These are phyloP conservation scores for Mycena kentingensis DNA, from an alignment of 768 basidiomycete species.

Conservation along the genomic window DNA sequence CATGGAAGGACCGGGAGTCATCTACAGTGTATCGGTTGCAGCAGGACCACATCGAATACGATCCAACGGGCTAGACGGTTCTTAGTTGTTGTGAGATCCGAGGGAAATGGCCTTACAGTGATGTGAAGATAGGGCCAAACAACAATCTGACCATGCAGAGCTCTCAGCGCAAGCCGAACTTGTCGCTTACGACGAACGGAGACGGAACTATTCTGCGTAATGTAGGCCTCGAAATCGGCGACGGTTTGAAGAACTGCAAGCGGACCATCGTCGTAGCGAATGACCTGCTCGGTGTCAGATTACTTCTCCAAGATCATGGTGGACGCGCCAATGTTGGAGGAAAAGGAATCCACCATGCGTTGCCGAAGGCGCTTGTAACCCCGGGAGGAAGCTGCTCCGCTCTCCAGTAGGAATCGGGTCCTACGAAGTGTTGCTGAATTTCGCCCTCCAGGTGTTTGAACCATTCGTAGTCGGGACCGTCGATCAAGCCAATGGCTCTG, in stretches of 20 bases:
- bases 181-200: slow-evolving; percentile 53
- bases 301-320: background rate
- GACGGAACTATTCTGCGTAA: slow-evolving; percentile 58
- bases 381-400: slow-evolving; percentile 32
- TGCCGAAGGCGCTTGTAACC: slow-evolving; percentile 63
- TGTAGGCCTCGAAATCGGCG: slow-evolving; percentile 56
- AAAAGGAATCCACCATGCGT: slow-evolving; percentile 81
- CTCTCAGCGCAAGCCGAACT: slow-evolving; percentile 63
- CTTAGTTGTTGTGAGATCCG: slow-evolving; percentile 4
- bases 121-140: slow-evolving; percentile 65
- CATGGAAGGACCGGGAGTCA: slow-evolving; percentile 46
- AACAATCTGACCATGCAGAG: slow-evolving; percentile 64
- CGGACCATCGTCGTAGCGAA: slow-evolving; percentile 68
- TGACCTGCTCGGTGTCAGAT: slow-evolving; percentile 44
- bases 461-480: slow-evolving; percentile 49
- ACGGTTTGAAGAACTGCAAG: slow-evolving; percentile 48
- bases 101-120: slow-evolving; percentile 39
- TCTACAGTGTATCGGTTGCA: slow-evolving; percentile 52
- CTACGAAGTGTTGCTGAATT: slow-evolving; percentile 60
- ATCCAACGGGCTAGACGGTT: slow-evolving; percentile 46
- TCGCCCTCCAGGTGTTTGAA: slow-evolving; percentile 48
- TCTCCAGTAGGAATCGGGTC: slow-evolving; percentile 77
- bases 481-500: slow-evolving; percentile 48
- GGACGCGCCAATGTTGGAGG: slow-evolving; percentile 61
- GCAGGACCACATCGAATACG: slow-evolving; percentile 46